phyloP scores from a whole-genome alignment of 2,329 filamentous ascomycete species.

The Colletotrichum shisoi region DNA sequence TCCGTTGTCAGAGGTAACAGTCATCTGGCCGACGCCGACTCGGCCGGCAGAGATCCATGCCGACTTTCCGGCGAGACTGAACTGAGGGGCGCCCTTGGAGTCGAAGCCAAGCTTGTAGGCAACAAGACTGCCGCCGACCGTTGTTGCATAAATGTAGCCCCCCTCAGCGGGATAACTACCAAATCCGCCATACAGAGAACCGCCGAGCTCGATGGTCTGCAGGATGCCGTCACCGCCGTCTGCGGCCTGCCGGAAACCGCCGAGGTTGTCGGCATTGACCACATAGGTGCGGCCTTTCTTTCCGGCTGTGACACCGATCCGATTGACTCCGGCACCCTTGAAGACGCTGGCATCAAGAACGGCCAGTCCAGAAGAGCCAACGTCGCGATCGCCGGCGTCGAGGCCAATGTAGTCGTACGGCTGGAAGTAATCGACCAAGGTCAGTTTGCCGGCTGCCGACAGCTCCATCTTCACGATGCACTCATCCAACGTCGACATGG shows the following conservation, averaged over 20 bases:
- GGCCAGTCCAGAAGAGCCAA: conserved; percentile 49
- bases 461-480: conserved; percentile 47
- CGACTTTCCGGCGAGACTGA: conserved; percentile 47
- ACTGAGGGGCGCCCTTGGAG: conserved; percentile 43
- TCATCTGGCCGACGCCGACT: conserved; percentile 47
- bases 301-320: conserved; percentile 51
- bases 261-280: conserved; percentile 52
- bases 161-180: conserved; percentile 55
- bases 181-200: conserved; percentile 49
- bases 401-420: conserved; percentile 52
- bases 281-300: conserved; percentile 53
- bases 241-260: conserved; percentile 51
- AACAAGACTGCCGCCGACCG: conserved; percentile 43
- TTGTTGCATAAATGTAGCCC: conserved; percentile 51
- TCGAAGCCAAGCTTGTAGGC: conserved; percentile 40
- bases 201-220: conserved; percentile 48
- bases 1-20: conserved; percentile 50
- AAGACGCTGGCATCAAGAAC: conserved; percentile 49
- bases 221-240: conserved; percentile 49
- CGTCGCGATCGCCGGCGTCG: conserved; percentile 52
- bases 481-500: conserved; percentile 48
- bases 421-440: conserved; percentile 51
- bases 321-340: conserved; percentile 47
- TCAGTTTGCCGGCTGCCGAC: conserved; percentile 40
- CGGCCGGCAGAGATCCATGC: conserved; percentile 43